Conservation (phyloP, 2,329 filamentous ascomycete genomes). For the Grosmannia clavigera region DNA sequence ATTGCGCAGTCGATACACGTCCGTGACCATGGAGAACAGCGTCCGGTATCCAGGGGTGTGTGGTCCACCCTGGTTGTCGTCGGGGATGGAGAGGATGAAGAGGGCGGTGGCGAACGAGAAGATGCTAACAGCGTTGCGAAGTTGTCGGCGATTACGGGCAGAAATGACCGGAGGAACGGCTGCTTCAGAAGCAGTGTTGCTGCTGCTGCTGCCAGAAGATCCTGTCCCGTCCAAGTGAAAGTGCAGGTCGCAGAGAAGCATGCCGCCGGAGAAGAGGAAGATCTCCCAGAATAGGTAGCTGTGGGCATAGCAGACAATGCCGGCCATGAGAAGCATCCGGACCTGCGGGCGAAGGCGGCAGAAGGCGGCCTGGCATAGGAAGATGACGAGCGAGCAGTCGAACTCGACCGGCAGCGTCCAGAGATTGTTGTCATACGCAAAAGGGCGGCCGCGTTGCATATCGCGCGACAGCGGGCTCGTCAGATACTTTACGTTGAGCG, state of each 20-base stretch:
- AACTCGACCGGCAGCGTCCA: slow-evolving; percentile 27
- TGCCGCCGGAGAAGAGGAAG: slow-evolving; percentile 20
- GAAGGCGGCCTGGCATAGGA: slow-evolving; percentile 20
- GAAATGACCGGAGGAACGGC: not conserved
- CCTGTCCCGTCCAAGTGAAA: slow-evolving; percentile 20
- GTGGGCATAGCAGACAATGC: slow-evolving; percentile 14
- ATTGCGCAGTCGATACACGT: slow-evolving; percentile 7
- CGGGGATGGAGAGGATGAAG: slow-evolving; percentile 11
- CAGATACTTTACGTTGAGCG: slow-evolving; percentile 1
- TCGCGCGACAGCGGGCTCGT: slow-evolving; percentile 19
- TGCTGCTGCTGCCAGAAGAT: not conserved
- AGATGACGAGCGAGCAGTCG: slow-evolving; percentile 22
- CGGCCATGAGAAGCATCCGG: slow-evolving; percentile 8
- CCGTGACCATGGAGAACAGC: slow-evolving; percentile 11
- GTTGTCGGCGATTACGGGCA: not conserved
- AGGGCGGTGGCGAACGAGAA: not conserved
- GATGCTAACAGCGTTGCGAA: not conserved
- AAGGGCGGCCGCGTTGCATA: slow-evolving; percentile 5
- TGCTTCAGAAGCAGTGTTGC: not conserved
- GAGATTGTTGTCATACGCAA: slow-evolving; percentile 20
- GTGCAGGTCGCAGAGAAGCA: slow-evolving; percentile 20
- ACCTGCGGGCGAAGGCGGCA: slow-evolving; percentile 11
- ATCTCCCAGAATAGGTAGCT: slow-evolving; percentile 17
- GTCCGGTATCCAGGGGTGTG: slow-evolving; percentile 3
- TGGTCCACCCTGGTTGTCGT: slow-evolving; percentile 10